Evolutionary conservation across 768 basidiomycete species (phyloP), one percentile per base, ranked within the genome.

Genomic region (Boletus rubescentipes): DNA sequence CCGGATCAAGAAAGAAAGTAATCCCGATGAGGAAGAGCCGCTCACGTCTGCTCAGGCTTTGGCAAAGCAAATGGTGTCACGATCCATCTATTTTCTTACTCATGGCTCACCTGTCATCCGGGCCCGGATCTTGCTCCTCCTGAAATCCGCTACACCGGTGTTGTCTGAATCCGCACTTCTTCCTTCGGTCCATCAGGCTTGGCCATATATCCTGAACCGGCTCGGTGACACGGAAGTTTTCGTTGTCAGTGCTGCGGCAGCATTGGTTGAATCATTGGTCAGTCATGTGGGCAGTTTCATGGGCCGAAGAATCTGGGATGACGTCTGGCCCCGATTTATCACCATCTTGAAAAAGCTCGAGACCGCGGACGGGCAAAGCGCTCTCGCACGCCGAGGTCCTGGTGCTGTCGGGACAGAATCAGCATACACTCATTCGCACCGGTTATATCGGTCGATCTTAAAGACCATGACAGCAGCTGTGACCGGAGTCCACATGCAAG

Each of bases 161-260:
- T 75, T 86, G 20, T 80, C 79, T 0, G 86, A 87, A 62, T 82
- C 85, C 12, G 83, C 87, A 15, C 79, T 98, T 16, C 79, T 98
- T 37, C 90, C 93, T 2, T 79, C 89, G 5, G 81, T 98, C 34
- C 91, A 98, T 69, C 80, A 81, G 20, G 88, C 91, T 2, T 99
- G 97, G 97, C 92, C 93, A n/a, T 91, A 87, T 68, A 83, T 99
- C 60, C 72, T 98, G 51, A 93, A 93, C 61, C 81, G 96, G 9
- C 76, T 98, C 12, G 66, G 69, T 14, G 91, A 93, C 63, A 40
- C 76, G 0, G 89, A 94, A 65, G 73, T 84, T 0, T 94, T 84
- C 61, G 93, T 98, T 29, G 82, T 93, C 57, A 81, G 81, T 49
- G 87, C 89, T 21, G 86, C 92, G 1, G 85, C 88, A 1, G 73